phyloP scores from a whole-genome alignment of 2,329 filamentous ascomycete genomes.

The Lecanoromycetidae sp. region DNA sequence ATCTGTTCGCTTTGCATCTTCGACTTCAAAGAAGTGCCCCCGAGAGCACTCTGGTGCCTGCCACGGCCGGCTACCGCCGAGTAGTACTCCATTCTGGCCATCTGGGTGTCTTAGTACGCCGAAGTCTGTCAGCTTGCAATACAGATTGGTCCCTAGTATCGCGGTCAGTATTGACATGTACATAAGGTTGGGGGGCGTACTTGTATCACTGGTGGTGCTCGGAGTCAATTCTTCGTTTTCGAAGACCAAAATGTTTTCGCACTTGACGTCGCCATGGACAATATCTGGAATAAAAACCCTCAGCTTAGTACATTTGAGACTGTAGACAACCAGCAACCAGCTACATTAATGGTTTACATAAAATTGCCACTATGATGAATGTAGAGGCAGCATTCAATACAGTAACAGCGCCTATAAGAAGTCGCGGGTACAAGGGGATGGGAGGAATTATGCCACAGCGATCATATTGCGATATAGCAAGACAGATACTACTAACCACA shows the following conservation, averaged over 20 bases:
- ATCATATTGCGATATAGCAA: not conserved
- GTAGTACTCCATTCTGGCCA: slow-evolving; percentile 10
- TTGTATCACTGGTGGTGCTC: not conserved
- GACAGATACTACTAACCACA: slow-evolving; percentile 17
- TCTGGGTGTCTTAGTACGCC: slow-evolving; percentile 12
- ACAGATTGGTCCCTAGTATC: not conserved
- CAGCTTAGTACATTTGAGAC: not conserved
- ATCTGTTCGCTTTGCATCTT: slow-evolving; percentile 18
- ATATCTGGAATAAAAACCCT: slow-evolving; percentile 15
- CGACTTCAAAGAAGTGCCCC: slow-evolving; percentile 15
- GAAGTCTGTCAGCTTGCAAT: slow-evolving; percentile 18
- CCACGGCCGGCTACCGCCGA: slow-evolving; percentile 20
- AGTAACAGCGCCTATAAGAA: not conserved
- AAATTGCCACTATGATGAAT: not conserved
- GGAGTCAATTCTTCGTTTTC: slow-evolving; percentile 4
- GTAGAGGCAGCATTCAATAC: not conserved
- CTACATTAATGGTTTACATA: not conserved
- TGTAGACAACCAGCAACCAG: not conserved
- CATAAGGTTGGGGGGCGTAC: no score
- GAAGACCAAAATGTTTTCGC: slow-evolving; percentile 24
- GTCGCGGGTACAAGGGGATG: not conserved
- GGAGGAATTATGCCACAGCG: not conserved
- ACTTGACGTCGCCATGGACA: slow-evolving; percentile 24
- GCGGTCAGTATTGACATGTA: not conserved
- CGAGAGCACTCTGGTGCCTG: slow-evolving; percentile 20